phyloP scores from a whole-genome alignment of 176 grass and related monocot species.

The Bolboschoenus planiculmis region DNA sequence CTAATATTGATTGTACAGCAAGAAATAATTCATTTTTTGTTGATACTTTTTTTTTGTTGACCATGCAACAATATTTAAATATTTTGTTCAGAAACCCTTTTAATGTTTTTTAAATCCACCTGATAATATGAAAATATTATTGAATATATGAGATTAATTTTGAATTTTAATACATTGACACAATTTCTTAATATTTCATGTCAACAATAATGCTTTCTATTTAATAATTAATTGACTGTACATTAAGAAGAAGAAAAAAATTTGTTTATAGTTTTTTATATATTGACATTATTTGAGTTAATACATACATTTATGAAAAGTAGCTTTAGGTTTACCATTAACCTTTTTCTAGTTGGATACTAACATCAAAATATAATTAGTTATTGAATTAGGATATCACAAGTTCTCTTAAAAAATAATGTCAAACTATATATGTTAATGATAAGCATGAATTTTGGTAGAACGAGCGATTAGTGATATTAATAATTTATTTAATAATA shows the following conservation, averaged over 20 bases:
- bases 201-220: background rate
- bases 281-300: too few relatives aligned
- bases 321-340: too few relatives aligned
- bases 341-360: too few relatives aligned
- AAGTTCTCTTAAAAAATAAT: background rate
- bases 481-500: too few relatives aligned
- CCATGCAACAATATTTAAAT: background rate
- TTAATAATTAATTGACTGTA: background rate
- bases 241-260: background rate
- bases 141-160: background rate
- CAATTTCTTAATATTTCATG: background rate
- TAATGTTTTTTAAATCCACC: too few relatives aligned
- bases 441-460: background rate
- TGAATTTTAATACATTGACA: background rate
- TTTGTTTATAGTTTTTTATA: background rate
- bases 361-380: too few relatives aligned
- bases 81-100: background rate
- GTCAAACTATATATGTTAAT: background rate
- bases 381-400: too few relatives aligned
- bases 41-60: background rate
- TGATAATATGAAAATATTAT: background rate
- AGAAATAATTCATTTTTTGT: background rate
- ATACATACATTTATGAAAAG: too few relatives aligned
- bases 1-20: background rate
- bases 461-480: background rate